phyloP scores from a whole-genome alignment of 345 rosid species.

The Salix suchowensis region DNA sequence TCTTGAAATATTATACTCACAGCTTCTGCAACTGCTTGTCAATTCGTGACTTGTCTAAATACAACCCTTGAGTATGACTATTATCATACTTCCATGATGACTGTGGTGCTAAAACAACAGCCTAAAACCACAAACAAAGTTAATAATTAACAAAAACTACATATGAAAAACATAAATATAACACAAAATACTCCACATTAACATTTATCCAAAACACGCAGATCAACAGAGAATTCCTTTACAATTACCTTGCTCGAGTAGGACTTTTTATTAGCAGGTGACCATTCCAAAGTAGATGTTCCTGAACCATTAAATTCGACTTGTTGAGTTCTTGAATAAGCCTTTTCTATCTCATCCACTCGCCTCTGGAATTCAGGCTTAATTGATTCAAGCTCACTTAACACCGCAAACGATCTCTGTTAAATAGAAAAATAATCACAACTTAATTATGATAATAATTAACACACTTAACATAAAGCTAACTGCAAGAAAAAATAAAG shows the following conservation, averaged over 20 bases:
- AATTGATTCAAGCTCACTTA: constrained; percentile 74
- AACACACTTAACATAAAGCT: not conserved
- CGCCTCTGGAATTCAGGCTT: constrained; percentile 61
- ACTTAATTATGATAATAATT: not conserved
- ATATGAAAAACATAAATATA: not conserved
- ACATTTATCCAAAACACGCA: not conserved
- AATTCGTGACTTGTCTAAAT: constrained; percentile 38
- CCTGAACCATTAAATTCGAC: constrained; percentile 30
- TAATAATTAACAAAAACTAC: not conserved
- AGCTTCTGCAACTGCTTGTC: constrained; percentile 78
- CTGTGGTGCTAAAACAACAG: constrained; percentile 34
- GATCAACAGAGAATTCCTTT: not conserved
- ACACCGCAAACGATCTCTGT: constrained; percentile 62
- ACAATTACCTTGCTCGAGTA: constrained; percentile 32
- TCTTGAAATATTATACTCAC: constrained; percentile 44
- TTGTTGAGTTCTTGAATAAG: constrained; percentile 23
- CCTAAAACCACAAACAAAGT: constrained; percentile 38
- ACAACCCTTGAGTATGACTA: constrained; percentile 31
- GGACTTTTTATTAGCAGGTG: constrained; percentile 29
- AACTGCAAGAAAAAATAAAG: not conserved
- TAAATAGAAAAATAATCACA: constrained; percentile 11
- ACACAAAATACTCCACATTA: not conserved
- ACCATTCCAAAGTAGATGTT: constrained; percentile 41
- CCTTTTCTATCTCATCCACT: constrained; percentile 49
- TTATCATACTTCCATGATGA: constrained; percentile 53